phyloP scores from a whole-genome alignment of 2,329 filamentous ascomycete species.

The Beauveria brongniartii region DNA sequence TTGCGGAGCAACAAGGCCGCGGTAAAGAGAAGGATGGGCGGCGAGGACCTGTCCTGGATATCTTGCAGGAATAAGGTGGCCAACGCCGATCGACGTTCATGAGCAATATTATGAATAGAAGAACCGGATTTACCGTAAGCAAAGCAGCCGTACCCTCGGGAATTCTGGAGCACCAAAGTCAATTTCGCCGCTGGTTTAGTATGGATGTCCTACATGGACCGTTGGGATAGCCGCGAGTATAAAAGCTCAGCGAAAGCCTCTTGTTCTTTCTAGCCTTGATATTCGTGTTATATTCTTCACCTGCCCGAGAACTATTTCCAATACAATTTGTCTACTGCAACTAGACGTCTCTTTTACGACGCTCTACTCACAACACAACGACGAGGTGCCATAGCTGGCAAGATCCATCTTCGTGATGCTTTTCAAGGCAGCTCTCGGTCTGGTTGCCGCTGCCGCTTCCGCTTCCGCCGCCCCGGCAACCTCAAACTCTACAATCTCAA shows the following conservation, averaged over 20 bases:
- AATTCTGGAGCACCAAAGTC: not conserved
- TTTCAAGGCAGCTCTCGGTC: constrained; percentile 10
- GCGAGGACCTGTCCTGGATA: not conserved
- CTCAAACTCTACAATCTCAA: constrained; percentile 17
- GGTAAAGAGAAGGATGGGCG: not conserved
- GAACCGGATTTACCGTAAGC: not conserved
- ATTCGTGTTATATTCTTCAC: not conserved
- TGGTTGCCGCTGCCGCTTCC: constrained; percentile 13
- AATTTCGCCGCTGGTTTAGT: not conserved
- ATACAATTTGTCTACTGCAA: not conserved
- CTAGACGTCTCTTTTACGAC: not conserved
- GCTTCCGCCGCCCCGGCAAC: constrained; percentile 13
- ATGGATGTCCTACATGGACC: not conserved
- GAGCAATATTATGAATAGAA: not conserved
- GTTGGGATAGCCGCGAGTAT: not conserved
- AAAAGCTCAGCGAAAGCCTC: not conserved
- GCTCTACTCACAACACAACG: not conserved
- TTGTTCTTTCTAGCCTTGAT: not conserved
- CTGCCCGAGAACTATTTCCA: not conserved
- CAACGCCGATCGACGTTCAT: not conserved
- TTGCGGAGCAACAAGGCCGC: not conserved
- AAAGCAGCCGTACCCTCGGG: not conserved
- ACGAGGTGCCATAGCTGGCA: not conserved
- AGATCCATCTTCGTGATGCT: not conserved
- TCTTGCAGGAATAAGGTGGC: not conserved